Conservation (phyloP, 192 early-diverging fungal species). For the Coemansia sp. region DNA sequence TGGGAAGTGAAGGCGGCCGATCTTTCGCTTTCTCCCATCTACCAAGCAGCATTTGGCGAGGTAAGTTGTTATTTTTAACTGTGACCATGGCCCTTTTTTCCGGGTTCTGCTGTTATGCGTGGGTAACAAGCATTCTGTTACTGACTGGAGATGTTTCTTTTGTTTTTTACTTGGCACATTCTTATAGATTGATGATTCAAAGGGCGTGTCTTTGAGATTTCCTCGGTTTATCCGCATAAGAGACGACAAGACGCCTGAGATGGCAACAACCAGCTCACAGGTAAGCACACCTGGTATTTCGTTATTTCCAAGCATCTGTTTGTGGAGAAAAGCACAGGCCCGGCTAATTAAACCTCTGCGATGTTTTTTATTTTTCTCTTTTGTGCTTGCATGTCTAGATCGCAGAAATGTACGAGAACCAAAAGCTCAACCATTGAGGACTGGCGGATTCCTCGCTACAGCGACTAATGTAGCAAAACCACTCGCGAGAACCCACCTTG, state of each 20-base stretch:
- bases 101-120: neutral
- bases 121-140: neutral
- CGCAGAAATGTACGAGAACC: conserved; percentile 59
- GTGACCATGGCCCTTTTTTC: neutral
- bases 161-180: conserved; percentile 7
- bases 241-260: conserved; percentile 92
- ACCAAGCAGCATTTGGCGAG: conserved; percentile 84
- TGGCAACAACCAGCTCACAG: conserved; percentile 89
- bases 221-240: conserved; percentile 93
- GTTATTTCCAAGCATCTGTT: neutral
- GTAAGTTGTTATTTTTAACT: conserved; percentile 47
- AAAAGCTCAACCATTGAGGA: conserved; percentile 49
- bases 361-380: conserved; percentile 2
- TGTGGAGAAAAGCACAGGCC: neutral
- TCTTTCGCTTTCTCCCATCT: conserved; percentile 92
- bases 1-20: conserved; percentile 99
- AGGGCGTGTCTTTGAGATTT: conserved; percentile 96
- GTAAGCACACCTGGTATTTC: conserved; percentile 30
- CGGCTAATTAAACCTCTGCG: neutral
- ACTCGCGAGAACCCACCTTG: no score
- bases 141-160: conserved; percentile 6
- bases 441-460: no score
- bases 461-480: no score
- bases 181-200: conserved; percentile 68
- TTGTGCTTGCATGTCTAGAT: conserved; percentile 29